Conservation (phyloP, 2,329 filamentous ascomycete genomes). For the Diaporthe amygdali region DNA sequence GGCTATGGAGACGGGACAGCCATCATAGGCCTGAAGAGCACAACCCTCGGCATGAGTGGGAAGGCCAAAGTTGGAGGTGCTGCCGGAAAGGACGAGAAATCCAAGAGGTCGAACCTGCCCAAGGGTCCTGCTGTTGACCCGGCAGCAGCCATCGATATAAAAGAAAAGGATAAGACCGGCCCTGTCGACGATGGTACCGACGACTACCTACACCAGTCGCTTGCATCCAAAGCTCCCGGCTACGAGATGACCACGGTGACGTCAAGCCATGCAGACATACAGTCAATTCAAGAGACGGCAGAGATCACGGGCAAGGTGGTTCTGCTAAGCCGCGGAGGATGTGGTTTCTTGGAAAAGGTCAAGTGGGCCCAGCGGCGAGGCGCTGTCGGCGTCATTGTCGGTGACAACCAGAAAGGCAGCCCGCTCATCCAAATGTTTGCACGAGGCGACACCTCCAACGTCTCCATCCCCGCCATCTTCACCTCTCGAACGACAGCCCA, state of each 20-base stretch:
- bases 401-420: constrained; percentile 88
- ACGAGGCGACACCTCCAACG: constrained; percentile 92
- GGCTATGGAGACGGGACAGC: constrained; percentile 74
- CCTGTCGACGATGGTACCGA: constrained; percentile 77
- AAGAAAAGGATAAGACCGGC: constrained; percentile 35
- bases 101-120: constrained; percentile 40
- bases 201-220: constrained; percentile 73
- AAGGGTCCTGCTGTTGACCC: constrained; percentile 38
- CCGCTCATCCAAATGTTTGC: constrained; percentile 97
- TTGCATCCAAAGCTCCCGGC: constrained; percentile 38
- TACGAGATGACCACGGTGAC: constrained; percentile 41
- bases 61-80: constrained; percentile 38
- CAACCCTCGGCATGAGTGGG: constrained; percentile 44
- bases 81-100: constrained; percentile 37
- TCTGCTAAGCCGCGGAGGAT: constrained; percentile 88
- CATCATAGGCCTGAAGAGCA: constrained; percentile 42
- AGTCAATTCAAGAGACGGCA: constrained; percentile 87
- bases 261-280: constrained; percentile 81
- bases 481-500: constrained; percentile 95
- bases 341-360: constrained; percentile 95
- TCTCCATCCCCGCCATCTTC: constrained; percentile 93
- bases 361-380: constrained; percentile 95
- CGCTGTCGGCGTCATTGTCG: constrained; percentile 88
- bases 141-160: constrained; percentile 29
- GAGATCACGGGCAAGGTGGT: constrained; percentile 95